Evolutionary conservation across 305 asterid species (phyloP).

Genomic region (Fraxinus xanthoxyloides): DNA sequence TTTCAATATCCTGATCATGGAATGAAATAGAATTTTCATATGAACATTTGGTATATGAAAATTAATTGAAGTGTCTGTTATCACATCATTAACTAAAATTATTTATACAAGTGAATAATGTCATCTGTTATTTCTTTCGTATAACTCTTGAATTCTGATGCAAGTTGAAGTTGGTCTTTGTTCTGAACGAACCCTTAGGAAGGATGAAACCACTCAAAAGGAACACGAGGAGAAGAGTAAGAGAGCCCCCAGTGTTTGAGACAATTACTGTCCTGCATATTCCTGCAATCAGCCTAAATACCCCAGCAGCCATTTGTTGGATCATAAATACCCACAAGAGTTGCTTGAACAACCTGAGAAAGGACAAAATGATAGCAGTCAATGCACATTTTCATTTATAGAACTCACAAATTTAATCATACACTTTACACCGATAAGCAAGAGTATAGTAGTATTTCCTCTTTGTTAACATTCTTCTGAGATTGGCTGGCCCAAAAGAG

Average conservation of each 20-base stretch:
- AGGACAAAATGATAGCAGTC: not conserved
- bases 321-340: conserved; percentile 38
- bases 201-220: conserved; percentile 63
- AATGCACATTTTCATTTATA: not conserved
- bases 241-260: conserved; percentile 57
- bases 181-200: conserved; percentile 40
- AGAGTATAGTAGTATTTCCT: not conserved
- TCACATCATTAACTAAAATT: not conserved
- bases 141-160: not conserved
- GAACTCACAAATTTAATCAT: not conserved
- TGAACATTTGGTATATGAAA: not conserved
- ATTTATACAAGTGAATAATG: not conserved
- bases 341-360: conserved; percentile 52
- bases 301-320: conserved; percentile 61
- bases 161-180: not conserved
- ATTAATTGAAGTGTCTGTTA: not conserved
- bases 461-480: not conserved
- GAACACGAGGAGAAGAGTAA: conserved; percentile 42
- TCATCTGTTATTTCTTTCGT: not conserved
- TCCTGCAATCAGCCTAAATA: conserved; percentile 48
- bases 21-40: too few species aligned
- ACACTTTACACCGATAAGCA: not conserved
- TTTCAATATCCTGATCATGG: not conserved
- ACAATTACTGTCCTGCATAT: conserved; percentile 51
- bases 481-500: not conserved